Evolutionary conservation across 192 early-diverging fungal genomes (phyloP), one percentile per base, ranked within the genome.

Genomic region (Paraglomus brasilianum): DNA sequence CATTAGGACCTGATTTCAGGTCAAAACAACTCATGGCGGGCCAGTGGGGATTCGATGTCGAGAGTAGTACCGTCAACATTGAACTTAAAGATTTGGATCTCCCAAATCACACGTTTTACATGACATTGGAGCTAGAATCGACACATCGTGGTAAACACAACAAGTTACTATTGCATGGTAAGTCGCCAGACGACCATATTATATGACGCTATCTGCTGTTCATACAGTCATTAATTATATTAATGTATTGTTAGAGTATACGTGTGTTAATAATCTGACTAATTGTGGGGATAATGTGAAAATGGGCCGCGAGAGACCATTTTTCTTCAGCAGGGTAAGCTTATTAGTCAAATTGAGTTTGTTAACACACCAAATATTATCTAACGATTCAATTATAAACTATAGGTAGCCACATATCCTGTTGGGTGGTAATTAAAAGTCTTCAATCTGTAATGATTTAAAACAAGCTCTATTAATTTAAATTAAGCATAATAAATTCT

Each of bases 111-210:
- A 56, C 39, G 5, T 78, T 77, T 66, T 24, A 46, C 36, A 46
- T 77, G 68, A 52, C 1, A 10, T 55, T 80, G 10, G 45, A 46
- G 38, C 30, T 80, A 22, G 75, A 78, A 24, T 53, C 71, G 21
- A 78, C 76, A 8, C 70, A 75, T 42, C 71, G 74, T 9, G 71
- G 79, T 30, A 66, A 59, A 46, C 70, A 78, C 38, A 77, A 75
- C 57, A 80, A 80, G 59, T 39, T 80, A 45, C 22, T 17, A 1
- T 78, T 73, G 76, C 50, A 55, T 30, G 30, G 66, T 68, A 55
- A 19, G 63, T 14, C 30, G 19, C 17, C 24, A 11, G 40, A 39
- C 13, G 5, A 0, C 22, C 52, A 14, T 21, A 67, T 22, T 53
- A 22, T 53, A 22, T 67, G 1, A 11, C 5, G 6, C 15, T 39